Evolutionary conservation across 2,329 filamentous ascomycete genomes (phyloP), one percentile per base, ranked within the genome.

Genomic region (Colletotrichum sublineola): DNA sequence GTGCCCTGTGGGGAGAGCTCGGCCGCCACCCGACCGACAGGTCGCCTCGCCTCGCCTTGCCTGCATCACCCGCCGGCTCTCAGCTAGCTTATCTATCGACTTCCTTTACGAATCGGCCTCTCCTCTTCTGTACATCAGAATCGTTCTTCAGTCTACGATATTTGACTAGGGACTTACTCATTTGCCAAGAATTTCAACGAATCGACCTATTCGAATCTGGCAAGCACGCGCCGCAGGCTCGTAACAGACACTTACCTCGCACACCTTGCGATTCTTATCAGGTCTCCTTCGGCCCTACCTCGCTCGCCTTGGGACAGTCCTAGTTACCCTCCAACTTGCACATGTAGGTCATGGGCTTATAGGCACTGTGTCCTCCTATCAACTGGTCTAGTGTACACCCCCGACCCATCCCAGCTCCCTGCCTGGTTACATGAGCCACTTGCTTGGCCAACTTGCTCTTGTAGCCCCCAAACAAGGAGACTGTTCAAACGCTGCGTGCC

Each of bases 221-320:
- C 48, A 44, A 29, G 36, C 58, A 60, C 15, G 29, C 36, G 29
- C 58, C 20, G 36, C 12, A 12, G 36, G 42, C 18, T 15, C 44
- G 3, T 58, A 38, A 42, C 14, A 68, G 20, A 52, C 20, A 42
- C n/a, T 62, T 52, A 29, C 57, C 50, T 55, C 42, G 33, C 48
- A 50, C 56, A 63, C 56, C 66, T 72, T 61, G 38, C 46, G 53
- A 48, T 60, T 64, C 67, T 70, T 64, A 73, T 70, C 67, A 68
- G 44, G 61, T 65, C 61, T 33, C 40, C 55, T 65, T 73, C 70
- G 67, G 70, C 55, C 67, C 50, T 71, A 73, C 67, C 61, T 73
- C 67, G 58, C 67, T 56, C 48, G 38, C 50, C 52, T 46, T 46
- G 36, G 29, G 40, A 44, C 57, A 65, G 42, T 46, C 36, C 58